phyloP scores from a whole-genome alignment of 106 monocot genomes.

The Acorus gramineus region DNA sequence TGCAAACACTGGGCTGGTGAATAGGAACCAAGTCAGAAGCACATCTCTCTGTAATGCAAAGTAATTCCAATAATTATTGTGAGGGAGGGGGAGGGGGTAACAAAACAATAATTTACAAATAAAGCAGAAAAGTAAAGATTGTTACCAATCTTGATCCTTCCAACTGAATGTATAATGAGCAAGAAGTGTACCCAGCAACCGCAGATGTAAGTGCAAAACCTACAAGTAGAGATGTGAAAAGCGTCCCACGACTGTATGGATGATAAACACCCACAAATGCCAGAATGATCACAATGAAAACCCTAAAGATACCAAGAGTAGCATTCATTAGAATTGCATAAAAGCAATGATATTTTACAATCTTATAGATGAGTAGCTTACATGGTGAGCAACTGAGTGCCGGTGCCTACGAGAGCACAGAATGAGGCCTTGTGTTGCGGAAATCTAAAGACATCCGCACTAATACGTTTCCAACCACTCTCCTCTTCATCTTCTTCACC shows the following conservation, averaged over 20 bases:
- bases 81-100: background rate
- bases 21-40: conserved; percentile 54
- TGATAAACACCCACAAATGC: conserved; percentile 20
- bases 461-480: conserved; percentile 25
- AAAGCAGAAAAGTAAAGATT: background rate
- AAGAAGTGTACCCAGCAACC: conserved; percentile 21
- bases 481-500: conserved; percentile 24
- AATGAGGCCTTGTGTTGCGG: conserved; percentile 19
- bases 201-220: conserved; percentile 22
- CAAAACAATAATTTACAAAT: background rate
- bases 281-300: conserved; percentile 18
- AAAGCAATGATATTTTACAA: background rate
- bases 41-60: conserved; percentile 37
- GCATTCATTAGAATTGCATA: background rate
- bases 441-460: conserved; percentile 24
- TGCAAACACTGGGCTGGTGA: conserved; percentile 67
- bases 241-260: conserved; percentile 22
- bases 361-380: background rate
- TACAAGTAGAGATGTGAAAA: conserved; percentile 17
- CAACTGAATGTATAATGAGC: conserved; percentile 15
- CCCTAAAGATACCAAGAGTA: background rate
- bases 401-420: conserved; percentile 19
- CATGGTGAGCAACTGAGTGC: conserved; percentile 21
- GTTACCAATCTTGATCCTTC: conserved; percentile 24
- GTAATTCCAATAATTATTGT: background rate